These are phyloP conservation scores for Coemansia sp. DNA, from an alignment of 192 early-diverging fungal species.

Conservation along the genomic window DNA sequence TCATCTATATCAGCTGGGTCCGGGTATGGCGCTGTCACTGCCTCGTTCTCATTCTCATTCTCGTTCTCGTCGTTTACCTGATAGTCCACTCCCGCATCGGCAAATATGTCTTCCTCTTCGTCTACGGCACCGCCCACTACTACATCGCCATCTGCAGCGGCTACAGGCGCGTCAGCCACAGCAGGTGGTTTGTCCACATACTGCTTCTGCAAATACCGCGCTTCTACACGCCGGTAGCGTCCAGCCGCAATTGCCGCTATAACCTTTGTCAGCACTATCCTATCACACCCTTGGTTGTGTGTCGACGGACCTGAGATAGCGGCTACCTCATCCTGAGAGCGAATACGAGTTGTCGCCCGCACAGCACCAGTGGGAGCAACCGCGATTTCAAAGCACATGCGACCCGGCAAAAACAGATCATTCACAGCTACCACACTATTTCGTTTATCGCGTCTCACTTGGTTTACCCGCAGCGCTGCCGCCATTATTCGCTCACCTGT, in stretches of 20 bases:
- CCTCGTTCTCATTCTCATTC: neutral
- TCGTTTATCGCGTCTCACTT: conserved; percentile 57
- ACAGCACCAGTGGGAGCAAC: conserved; percentile 58
- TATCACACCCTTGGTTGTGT: conserved; percentile 4
- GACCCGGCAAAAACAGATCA: conserved; percentile 75
- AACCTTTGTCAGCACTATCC: conserved; percentile 33
- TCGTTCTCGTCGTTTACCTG: conserved; percentile 26
- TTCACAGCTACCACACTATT: conserved; percentile 52
- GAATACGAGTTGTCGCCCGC: conserved; percentile 70
- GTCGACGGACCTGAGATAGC: neutral
- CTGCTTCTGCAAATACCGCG: neutral
- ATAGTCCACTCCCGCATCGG: conserved; percentile 82
- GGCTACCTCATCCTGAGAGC: conserved; percentile 74
- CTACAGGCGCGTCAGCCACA: conserved; percentile 27
- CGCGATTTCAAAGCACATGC: conserved; percentile 78
- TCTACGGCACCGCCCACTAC: conserved; percentile 13
- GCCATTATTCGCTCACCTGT: conserved; percentile 33
- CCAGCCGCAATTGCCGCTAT: conserved; percentile 57
- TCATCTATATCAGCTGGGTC: no score
- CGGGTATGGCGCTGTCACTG: neutral
- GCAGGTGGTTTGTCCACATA: neutral
- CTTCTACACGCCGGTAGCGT: conserved; percentile 5
- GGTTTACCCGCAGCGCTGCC: conserved; percentile 36
- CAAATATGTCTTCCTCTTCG: conserved; percentile 83
- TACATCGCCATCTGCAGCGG: neutral